These are phyloP conservation scores for Tulasnella sp. DNA, from an alignment of 768 basidiomycete species.

Conservation along the genomic window DNA sequence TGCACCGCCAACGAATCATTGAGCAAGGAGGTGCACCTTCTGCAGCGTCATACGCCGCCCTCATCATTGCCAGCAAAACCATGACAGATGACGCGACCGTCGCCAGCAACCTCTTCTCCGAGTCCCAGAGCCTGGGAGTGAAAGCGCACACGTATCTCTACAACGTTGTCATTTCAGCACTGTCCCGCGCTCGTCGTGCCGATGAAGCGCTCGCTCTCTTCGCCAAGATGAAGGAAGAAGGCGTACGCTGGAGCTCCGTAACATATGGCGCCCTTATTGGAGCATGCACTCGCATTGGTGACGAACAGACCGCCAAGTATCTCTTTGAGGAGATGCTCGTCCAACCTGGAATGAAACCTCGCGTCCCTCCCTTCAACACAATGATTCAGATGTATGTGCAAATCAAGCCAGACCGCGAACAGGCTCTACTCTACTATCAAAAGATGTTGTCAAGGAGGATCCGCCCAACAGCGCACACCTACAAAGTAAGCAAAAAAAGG, in stretches of 20 bases:
- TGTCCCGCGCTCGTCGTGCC: constrained; percentile 92
- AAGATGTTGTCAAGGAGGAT: constrained; percentile 64
- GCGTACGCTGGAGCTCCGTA: constrained; percentile 73
- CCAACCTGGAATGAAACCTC: constrained; percentile 74
- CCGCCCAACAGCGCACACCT: constrained; percentile 84
- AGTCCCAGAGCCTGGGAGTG: constrained; percentile 71
- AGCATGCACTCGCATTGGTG: constrained; percentile 92
- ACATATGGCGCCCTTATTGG: constrained; percentile 95
- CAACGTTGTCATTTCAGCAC: constrained; percentile 96
- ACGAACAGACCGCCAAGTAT: constrained; percentile 74
- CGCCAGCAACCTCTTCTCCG: constrained; percentile 80
- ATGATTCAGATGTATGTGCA: constrained; percentile 98
- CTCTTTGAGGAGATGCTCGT: constrained; percentile 84
- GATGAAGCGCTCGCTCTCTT: constrained; percentile 88
- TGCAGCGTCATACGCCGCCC: constrained; percentile 88
- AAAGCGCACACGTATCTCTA: constrained; percentile 84
- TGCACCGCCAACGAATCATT: constrained; percentile 77
- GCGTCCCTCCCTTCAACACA: constrained; percentile 95
- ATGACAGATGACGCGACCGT: constrained; percentile 95
- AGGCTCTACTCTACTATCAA: constrained; percentile 75
- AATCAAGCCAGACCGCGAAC: constrained; percentile 82
- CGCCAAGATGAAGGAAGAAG: constrained; percentile 74
- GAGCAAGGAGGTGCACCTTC: constrained; percentile 76
- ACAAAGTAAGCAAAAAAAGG: constrained; percentile 64
- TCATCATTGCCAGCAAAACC: constrained; percentile 85